Evolutionary conservation across 306 rosid genomes (phyloP), one percentile per base, ranked within the genome.

Genomic region (Quillaja saponaria): DNA sequence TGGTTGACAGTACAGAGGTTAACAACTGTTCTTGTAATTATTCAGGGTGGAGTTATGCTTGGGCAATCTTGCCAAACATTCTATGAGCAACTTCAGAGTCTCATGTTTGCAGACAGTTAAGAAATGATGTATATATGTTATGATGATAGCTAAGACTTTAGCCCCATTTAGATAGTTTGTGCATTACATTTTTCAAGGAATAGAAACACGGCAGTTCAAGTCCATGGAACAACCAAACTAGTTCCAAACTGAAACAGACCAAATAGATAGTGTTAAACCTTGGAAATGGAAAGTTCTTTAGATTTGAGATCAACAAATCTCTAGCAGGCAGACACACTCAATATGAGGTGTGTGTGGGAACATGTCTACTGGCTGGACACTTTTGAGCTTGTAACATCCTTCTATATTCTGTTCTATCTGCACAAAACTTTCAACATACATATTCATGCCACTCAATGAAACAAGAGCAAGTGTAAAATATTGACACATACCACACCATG

Each of bases 321-420:
- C 98, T 74, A 88, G 75, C 34, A 84, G 77, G 82, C 94, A 88
- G 25, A 92, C 90, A 64, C 96, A 88, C 78, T 92, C 98, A 41
- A 86, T 84, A 73, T 92, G 98, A 66, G 95, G 98, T 55, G 98
- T 88, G 85, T 88, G 98, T 5, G 98, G 98, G 76, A 92, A 92
- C 98, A 92, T 92, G 80, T 92, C 96, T n/a, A 92, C 95, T 0
- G 98, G 88, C 62, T 86, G 98, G 40, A 92, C 28, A 66, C 95
- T 67, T 78, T 66, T 80, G 49, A 92, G 72, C 71, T 78, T 83
- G 85, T 92, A 92, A 78, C 90, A 86, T 33, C 98, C 96, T 76
- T 79, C n/a, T 35, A 88, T 71, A 76, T 79, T 82, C 75, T 81
- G 47, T 75, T 88, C 95, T 8, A 34, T 40, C 98, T 92, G 84